phyloP scores from a whole-genome alignment of 1,284 basidiomycete genomes.

The Chiua sp. region DNA sequence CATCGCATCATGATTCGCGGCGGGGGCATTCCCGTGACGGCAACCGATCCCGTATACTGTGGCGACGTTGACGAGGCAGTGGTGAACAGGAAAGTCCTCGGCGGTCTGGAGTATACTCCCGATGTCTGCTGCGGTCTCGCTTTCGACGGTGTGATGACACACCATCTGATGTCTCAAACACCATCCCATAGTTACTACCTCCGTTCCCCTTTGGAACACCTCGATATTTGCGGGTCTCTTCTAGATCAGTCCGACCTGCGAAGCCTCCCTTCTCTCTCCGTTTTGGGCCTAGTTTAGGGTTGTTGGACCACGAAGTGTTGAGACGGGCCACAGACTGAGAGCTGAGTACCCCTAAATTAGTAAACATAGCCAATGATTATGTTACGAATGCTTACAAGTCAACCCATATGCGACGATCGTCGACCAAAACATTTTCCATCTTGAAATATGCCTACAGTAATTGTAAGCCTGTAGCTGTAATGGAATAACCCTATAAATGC shows the following conservation, averaged over 20 bases:
- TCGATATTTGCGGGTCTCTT: slow-evolving; percentile 70
- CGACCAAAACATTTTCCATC: slow-evolving; percentile 99
- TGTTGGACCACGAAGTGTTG: slow-evolving; percentile 78
- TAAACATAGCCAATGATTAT: slow-evolving; percentile 5
- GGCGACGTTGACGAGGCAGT: slow-evolving; percentile 17
- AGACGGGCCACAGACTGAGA: slow-evolving; percentile 89
- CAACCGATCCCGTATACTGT: slow-evolving; percentile 18
- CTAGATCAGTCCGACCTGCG: slow-evolving; percentile 74
- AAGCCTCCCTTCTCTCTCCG: slow-evolving; percentile 52
- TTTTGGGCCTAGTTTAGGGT: slow-evolving; percentile 60
- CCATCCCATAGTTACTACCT: slow-evolving; percentile 64
- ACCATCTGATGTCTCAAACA: slow-evolving; percentile 65
- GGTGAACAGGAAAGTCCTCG: slow-evolving; percentile 32
- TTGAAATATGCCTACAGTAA: slow-evolving; percentile 90
- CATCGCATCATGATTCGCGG: slow-evolving; percentile 4
- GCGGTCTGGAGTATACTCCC: slow-evolving; percentile 27
- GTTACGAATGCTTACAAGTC: slow-evolving; percentile 69
- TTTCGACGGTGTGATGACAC: slow-evolving; percentile 25
- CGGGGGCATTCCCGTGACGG: slow-evolving; percentile 11
- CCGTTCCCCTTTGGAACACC: slow-evolving; percentile 42
- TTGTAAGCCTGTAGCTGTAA: slow-evolving; percentile 5
- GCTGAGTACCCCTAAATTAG: slow-evolving; percentile 47
- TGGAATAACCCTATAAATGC: slow-evolving; percentile 92
- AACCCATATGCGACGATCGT: slow-evolving; percentile 98
- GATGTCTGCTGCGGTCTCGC: slow-evolving; percentile 26